Evolutionary conservation across 2,329 filamentous ascomycete genomes (phyloP), one percentile per base, ranked within the genome.

Genomic region (Monosporascus sp.): DNA sequence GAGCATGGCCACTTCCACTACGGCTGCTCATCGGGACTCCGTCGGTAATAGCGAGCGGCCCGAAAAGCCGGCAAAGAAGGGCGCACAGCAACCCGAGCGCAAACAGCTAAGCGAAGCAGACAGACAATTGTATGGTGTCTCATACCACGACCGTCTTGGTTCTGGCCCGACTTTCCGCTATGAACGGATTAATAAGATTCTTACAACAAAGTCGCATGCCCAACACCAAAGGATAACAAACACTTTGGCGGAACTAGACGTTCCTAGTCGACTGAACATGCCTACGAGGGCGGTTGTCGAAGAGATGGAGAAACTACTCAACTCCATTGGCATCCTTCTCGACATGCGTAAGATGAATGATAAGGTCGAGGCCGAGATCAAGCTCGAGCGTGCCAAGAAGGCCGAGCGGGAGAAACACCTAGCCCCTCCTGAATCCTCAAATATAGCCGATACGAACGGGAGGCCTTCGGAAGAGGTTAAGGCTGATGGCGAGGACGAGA

Each of bases 141-240:
- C 87, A 7, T 84, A 89, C 59, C 88, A 93, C 66, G 93, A 97
- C 52, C 88, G 93, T 27, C 79, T 97, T 39, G 85, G 87, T 2
- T 88, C 86, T 8, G 93, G 94, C 6, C 89, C 96, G 37, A 87
- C 89, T 15, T 97, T 97, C 79, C 89, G 93, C 14, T 90, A 90
- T 27, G 89, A 93, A 62, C 86, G 84, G 68, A 82, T 93, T 54
- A 85, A 86, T 60, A 91, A 91, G 69, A 81, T 90, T 24, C 86
- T 90, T 52, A 84, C 85, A 38, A 87, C 87, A 58, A 92, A 92
- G 72, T 87, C 82, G 17, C 83, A 86, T 51, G 82, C 88, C 55
- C 88, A 92, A 66, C 89, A 89, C 59, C 72, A 83, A 55, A 88
- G 89, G 57, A 91, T 94, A 57, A 83, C 79, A 15, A 86, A 86